Evolutionary conservation across 1,139 yeast genomes (phyloP).

Genomic region (Yamadazyma dushanensis): DNA sequence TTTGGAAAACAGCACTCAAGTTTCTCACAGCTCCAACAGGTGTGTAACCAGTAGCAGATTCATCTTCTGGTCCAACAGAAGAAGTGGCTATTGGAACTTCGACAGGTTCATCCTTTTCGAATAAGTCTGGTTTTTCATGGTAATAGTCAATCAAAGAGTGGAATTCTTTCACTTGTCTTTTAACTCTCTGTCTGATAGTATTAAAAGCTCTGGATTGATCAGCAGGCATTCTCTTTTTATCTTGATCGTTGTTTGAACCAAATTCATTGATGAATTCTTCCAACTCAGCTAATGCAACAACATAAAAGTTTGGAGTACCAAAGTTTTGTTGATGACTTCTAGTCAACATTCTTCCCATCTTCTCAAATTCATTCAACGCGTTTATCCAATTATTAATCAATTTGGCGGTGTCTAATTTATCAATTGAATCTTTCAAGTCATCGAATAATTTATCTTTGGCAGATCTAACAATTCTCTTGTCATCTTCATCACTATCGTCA

Average conservation of each 20-base stretch:
- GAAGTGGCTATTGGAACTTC: slow-evolving; percentile 21
- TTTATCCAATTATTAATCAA: slow-evolving; percentile 79
- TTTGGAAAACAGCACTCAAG: slow-evolving; percentile 61
- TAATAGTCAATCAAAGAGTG: slow-evolving; percentile 58
- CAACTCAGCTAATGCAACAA: slow-evolving; percentile 67
- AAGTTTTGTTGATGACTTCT: slow-evolving; percentile 76
- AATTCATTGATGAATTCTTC: slow-evolving; percentile 68
- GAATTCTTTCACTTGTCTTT: slow-evolving; percentile 73
- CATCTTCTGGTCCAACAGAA: slow-evolving; percentile 18
- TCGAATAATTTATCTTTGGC: slow-evolving; percentile 92
- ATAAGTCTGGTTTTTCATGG: slow-evolving; percentile 70
- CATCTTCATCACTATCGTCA: slow-evolving; percentile 61
- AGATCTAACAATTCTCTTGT: slow-evolving; percentile 83
- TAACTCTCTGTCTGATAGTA: slow-evolving; percentile 84
- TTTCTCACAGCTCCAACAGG: slow-evolving; percentile 22
- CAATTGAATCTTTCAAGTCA: slow-evolving; percentile 72
- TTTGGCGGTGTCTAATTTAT: slow-evolving; percentile 68
- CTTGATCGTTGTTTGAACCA: slow-evolving; percentile 56
- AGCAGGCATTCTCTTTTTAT: slow-evolving; percentile 74
- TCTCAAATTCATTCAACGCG: slow-evolving; percentile 77
- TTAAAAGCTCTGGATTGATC: slow-evolving; percentile 86
- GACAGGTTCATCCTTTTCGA: slow-evolving; percentile 54
- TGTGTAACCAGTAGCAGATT: slow-evolving; percentile 19
- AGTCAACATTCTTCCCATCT: slow-evolving; percentile 62
- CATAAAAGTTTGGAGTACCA: slow-evolving; percentile 68